Percentiles rank a stretch among this genome's conserved stretches.
Conservation (phyloP, 768 basidiomycete genomes). For the Lentinula sp. region DNA sequence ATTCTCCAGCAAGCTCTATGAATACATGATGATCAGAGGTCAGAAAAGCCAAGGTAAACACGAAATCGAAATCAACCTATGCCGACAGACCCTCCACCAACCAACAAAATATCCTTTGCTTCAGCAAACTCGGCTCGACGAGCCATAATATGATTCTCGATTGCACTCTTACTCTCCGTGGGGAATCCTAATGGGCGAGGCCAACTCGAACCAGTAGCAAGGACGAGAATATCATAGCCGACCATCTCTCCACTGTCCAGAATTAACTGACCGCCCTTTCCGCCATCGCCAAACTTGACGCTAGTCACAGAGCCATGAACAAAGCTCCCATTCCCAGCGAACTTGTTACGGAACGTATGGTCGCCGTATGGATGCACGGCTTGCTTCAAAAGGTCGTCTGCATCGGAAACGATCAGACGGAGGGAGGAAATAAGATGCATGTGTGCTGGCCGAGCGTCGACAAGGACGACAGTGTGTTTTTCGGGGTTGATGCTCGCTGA, state of each 20-base stretch:
- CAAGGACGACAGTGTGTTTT: constrained; percentile 46
- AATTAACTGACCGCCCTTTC: constrained; percentile 32
- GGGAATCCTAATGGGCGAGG: constrained; percentile 44
- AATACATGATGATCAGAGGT: not conserved
- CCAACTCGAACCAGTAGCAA: constrained; percentile 57
- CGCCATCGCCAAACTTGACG: constrained; percentile 18
- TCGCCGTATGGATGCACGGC: constrained; percentile 31
- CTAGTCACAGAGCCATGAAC: constrained; percentile 33
- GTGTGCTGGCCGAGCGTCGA: constrained; percentile 46
- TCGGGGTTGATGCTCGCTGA: constrained; percentile 40
- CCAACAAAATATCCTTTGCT: constrained; percentile 41
- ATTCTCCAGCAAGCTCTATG: constrained; percentile 20
- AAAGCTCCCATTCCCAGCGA: constrained; percentile 34
- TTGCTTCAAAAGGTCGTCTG: constrained; percentile 26
- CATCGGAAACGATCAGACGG: constrained; percentile 45
- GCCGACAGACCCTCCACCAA: constrained; percentile 54
- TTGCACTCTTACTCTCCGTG: constrained; percentile 14
- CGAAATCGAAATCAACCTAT: constrained; percentile 27
- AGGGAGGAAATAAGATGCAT: constrained; percentile 44
- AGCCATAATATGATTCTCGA: constrained; percentile 14
- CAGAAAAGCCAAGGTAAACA: not conserved
- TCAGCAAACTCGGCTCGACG: constrained; percentile 28
- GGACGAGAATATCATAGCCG: constrained; percentile 48
- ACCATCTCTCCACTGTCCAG: constrained; percentile 47
- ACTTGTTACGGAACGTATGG: constrained; percentile 29